Base-by-base conservation (phyloP, 768 basidiomycete genomes). In the Boletus sp. region DNA sequence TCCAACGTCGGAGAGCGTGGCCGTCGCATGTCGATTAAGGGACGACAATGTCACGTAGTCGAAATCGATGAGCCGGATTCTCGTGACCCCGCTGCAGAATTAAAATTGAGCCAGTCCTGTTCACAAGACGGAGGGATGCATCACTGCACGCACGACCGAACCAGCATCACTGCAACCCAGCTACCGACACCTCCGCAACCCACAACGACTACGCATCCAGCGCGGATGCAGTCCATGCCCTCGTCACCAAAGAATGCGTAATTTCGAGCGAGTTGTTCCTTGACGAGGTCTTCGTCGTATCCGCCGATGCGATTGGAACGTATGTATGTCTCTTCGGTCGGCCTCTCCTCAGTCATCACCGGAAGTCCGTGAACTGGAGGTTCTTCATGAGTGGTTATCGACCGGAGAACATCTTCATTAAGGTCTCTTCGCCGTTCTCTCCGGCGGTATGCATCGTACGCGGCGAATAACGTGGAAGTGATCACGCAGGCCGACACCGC, bases 171-270 rank as follows among this genome's bases (percentile, higher is more conserved):
- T 15, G 94, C 93, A 35, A 86, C 90, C 91, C 93, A 96, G 65
- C 91, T 94, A 0, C 97, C 97, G 0, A 99, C 97, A 2, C 97
- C 96, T 54, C 97, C 97, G 60, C 94, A 93, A 7, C 97, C 97
- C 4, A 99, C 87, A 19, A 98, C 75, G 17, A 92, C 93, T 1
- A 98, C 94, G 5, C 77, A 82, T 13, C 84, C 82, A 9, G 76
- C 65, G 49, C 97, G 79, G 49, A 98, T 79, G 65, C 82, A 85
- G 10, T 73, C 69, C 91, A 98, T 96, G 38, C 83, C 83, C 34
- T 93, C 89, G 32, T 95, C 90, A 0, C 93, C 93, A 50, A 98
- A 88, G 73, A 98, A 98, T 9, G 89, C 85, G 63, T 96, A 97
- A 72, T 98, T 98, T 39, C 97, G 76, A 4, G 96, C 88, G 43